Evolutionary conservation across 225 moss, liverwort and hornwort species (phyloP).

Genomic region (Bryum argenteum): DNA sequence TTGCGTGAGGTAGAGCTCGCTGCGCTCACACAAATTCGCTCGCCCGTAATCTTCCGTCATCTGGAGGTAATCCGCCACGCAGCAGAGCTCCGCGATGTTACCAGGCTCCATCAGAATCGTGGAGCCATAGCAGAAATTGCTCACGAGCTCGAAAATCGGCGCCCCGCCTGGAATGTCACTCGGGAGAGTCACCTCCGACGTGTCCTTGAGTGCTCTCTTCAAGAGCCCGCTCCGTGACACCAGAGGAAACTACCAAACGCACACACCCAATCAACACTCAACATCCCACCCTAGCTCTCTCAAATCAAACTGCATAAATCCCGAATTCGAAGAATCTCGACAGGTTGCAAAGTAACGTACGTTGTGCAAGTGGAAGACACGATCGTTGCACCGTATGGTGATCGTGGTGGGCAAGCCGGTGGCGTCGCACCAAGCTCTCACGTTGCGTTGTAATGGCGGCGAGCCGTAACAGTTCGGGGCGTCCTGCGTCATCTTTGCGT

Average conservation of each 20-base stretch:
- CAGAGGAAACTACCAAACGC: slow-evolving; percentile 52
- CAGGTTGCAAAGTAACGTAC: not conserved
- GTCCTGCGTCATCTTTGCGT: slow-evolving; percentile 1
- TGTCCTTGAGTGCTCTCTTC: slow-evolving; percentile 55
- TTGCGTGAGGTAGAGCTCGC: slow-evolving; percentile 63
- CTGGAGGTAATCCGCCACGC: slow-evolving; percentile 64
- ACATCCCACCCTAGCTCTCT: too few relatives aligned
- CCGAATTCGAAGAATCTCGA: too few relatives aligned
- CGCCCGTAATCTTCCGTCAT: slow-evolving; percentile 80
- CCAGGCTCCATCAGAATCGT: slow-evolving; percentile 71
- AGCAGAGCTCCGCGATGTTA: slow-evolving; percentile 75
- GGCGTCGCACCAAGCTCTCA: slow-evolving; percentile 62
- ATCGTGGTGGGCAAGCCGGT: slow-evolving; percentile 67
- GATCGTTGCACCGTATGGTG: slow-evolving; percentile 52
- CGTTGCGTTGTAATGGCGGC: slow-evolving; percentile 54
- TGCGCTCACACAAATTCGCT: slow-evolving; percentile 76
- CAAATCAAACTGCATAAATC: too few relatives aligned
- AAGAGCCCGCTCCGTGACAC: slow-evolving; percentile 76
- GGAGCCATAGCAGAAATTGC: slow-evolving; percentile 86
- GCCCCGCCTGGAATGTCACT: slow-evolving; percentile 63
- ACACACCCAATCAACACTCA: not conserved
- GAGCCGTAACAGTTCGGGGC: slow-evolving; percentile 21
- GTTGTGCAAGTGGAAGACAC: slow-evolving; percentile 72
- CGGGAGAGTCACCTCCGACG: slow-evolving; percentile 54
- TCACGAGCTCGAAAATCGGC: slow-evolving; percentile 68